A percentile compares a stretch with the other conserved stretches of the same genome.
phyloP scores from a whole-genome alignment of 1,284 basidiomycete species.

The Trametes pubescens region DNA sequence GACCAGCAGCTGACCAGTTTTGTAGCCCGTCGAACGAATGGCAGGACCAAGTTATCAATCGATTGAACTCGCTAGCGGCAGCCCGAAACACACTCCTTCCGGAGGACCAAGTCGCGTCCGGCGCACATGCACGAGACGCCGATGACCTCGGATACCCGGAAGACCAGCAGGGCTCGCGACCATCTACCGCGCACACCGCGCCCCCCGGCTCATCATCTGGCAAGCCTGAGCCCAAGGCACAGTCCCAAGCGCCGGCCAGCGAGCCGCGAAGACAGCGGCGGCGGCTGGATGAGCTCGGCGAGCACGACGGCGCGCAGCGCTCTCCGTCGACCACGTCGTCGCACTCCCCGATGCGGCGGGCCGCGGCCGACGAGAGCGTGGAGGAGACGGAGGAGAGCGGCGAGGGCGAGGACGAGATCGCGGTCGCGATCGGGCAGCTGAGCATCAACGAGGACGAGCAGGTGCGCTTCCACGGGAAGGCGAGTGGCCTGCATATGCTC shows the following conservation, averaged over 20 bases:
- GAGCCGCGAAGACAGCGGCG: slow-evolving; percentile 38
- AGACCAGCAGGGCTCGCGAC: slow-evolving; percentile 28
- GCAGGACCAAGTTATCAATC: slow-evolving; percentile 70
- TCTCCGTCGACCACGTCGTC: slow-evolving; percentile 40
- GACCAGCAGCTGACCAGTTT: not conserved
- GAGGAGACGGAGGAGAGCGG: slow-evolving; percentile 57
- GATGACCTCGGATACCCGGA: slow-evolving; percentile 30
- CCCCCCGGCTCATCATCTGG: slow-evolving; percentile 9
- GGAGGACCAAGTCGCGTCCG: slow-evolving; percentile 33
- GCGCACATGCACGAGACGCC: not conserved
- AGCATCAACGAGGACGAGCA: slow-evolving; percentile 86
- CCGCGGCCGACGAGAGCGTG: slow-evolving; percentile 32
- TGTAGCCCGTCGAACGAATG: slow-evolving; percentile 80
- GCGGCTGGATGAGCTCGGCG: slow-evolving; percentile 33
- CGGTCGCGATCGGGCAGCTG: slow-evolving; percentile 82
- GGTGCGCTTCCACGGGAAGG: slow-evolving; percentile 82
- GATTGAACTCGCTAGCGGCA: slow-evolving; percentile 38
- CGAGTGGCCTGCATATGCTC: slow-evolving; percentile 81
- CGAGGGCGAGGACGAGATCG: slow-evolving; percentile 66
- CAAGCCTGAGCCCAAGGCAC: slow-evolving; percentile 11
- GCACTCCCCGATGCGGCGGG: slow-evolving; percentile 33
- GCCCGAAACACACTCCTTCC: slow-evolving; percentile 38
- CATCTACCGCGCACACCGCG: slow-evolving; percentile 23
- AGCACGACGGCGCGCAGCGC: slow-evolving; percentile 29
- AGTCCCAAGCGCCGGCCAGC: slow-evolving; percentile 14